Conservation (phyloP, 768 basidiomycete species). For the Phaeotremella skinneri region DNA sequence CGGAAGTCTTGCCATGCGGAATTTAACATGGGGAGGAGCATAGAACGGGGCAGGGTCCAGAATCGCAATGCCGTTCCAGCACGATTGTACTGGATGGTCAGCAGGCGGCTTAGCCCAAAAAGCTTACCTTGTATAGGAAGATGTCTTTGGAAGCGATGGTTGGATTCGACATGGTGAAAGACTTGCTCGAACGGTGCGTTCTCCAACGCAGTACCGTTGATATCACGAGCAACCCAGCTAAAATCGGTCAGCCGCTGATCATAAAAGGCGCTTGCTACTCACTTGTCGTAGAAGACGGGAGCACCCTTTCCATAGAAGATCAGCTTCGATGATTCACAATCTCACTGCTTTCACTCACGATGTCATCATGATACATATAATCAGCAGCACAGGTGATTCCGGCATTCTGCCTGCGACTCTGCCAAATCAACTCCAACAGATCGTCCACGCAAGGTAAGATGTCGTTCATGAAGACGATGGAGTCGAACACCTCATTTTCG, state of each 20-base stretch:
- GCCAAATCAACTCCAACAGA: slow-evolving; percentile 95
- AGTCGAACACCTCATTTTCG: slow-evolving; percentile 91
- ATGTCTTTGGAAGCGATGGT: slow-evolving; percentile 81
- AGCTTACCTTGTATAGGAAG: slow-evolving; percentile 71
- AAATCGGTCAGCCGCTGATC: slow-evolving; percentile 52
- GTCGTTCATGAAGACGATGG: slow-evolving; percentile 99
- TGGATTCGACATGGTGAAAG: slow-evolving; percentile 78
- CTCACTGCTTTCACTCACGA: slow-evolving; percentile 57
- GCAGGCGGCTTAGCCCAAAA: not conserved
- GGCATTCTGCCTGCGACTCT: slow-evolving; percentile 86
- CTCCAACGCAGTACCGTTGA: slow-evolving; percentile 97
- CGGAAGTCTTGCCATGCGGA: slow-evolving; percentile 87
- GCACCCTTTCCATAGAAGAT: slow-evolving; percentile 57
- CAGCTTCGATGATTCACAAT: not conserved
- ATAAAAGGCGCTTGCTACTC: not conserved
- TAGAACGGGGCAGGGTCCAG: slow-evolving; percentile 97
- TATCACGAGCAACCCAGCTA: slow-evolving; percentile 97
- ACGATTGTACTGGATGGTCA: slow-evolving; percentile 70
- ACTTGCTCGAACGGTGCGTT: slow-evolving; percentile 94
- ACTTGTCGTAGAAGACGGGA: slow-evolving; percentile 79
- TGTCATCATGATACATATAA: slow-evolving; percentile 98
- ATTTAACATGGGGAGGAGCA: slow-evolving; percentile 79
- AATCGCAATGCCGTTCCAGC: slow-evolving; percentile 97
- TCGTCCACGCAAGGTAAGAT: slow-evolving; percentile 97
- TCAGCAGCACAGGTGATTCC: slow-evolving; percentile 98